A percentile compares a stretch with the other conserved stretches of the same genome.
Conservation (phyloP, 768 basidiomycete genomes). For the Mycena haematopus region DNA sequence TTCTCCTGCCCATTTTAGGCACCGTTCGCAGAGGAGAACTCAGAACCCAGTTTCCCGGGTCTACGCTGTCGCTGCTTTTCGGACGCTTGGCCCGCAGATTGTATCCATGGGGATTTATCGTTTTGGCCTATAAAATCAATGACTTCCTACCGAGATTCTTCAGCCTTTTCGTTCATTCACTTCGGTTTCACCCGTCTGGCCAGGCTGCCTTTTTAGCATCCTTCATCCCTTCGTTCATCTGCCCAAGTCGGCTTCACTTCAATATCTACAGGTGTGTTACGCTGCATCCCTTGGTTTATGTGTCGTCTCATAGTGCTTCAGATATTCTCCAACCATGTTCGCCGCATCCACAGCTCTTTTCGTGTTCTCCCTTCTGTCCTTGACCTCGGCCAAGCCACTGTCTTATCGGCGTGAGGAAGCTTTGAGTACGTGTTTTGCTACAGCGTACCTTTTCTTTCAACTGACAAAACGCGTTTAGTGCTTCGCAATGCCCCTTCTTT, state of each 20-base stretch:
- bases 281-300: neutral
- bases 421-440: conserved; percentile 9
- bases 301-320: neutral
- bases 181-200: conserved; percentile 30
- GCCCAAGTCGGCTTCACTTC: conserved; percentile 28
- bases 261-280: conserved; percentile 19
- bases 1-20: neutral
- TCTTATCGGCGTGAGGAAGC: conserved; percentile 25
- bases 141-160: neutral
- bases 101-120: conserved; percentile 22
- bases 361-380: conserved; percentile 26
- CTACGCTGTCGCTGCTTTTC: neutral
- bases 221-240: conserved; percentile 28
- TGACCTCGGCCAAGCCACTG: conserved; percentile 27
- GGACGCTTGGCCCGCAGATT: neutral
- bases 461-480: neutral
- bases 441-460: too few relatives aligned
- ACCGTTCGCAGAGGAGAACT: neutral
- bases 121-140: conserved; percentile 16
- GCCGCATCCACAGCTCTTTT: conserved; percentile 26
- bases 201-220: conserved; percentile 32
- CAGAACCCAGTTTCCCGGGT: neutral
- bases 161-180: conserved; percentile 12
- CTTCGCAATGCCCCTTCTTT: conserved; percentile 12
- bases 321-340: conserved; percentile 29